Percentiles rank a stretch among this genome's conserved stretches.
These are phyloP conservation scores for Geotrichum macrosporum DNA, from an alignment of 1,139 yeast genomes.

Conservation along the genomic window DNA sequence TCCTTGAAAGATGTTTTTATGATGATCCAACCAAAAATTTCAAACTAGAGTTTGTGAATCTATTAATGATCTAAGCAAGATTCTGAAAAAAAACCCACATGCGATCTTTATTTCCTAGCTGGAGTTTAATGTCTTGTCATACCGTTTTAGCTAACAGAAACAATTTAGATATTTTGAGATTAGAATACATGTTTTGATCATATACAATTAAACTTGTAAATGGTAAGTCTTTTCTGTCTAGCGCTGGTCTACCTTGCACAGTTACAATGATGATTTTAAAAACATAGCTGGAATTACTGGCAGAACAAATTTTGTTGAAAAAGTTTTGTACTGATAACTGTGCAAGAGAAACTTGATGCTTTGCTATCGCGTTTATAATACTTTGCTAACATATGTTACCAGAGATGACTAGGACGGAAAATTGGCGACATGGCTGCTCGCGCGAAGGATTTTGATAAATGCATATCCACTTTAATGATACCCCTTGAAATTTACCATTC, in stretches of 20 bases:
- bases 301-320: slow-evolving; percentile 19
- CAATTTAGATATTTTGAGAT: no score
- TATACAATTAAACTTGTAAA: background rate
- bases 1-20: slow-evolving; percentile 8
- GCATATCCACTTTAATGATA: no score
- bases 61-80: slow-evolving; percentile 17
- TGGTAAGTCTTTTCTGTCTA: slow-evolving; percentile 1
- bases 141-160: no score
- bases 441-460: no score
- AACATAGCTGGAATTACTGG: slow-evolving; percentile 21
- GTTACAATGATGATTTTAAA: slow-evolving; percentile 14
- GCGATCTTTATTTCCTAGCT: no score
- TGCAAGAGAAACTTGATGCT: no score
- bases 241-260: background rate
- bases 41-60: slow-evolving; percentile 33
- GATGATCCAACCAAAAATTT: slow-evolving; percentile 25
- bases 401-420: no score
- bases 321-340: slow-evolving; percentile 16
- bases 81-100: slow-evolving; percentile 17
- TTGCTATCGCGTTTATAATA: no score
- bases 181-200: background rate
- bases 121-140: no score
- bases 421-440: no score
- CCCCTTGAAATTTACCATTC: no score
- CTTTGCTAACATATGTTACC: no score